A percentile compares a stretch with the other conserved stretches of the same genome.
phyloP scores from a whole-genome alignment of 2,329 filamentous ascomycete species.

The Cordyceps fumosorosea region DNA sequence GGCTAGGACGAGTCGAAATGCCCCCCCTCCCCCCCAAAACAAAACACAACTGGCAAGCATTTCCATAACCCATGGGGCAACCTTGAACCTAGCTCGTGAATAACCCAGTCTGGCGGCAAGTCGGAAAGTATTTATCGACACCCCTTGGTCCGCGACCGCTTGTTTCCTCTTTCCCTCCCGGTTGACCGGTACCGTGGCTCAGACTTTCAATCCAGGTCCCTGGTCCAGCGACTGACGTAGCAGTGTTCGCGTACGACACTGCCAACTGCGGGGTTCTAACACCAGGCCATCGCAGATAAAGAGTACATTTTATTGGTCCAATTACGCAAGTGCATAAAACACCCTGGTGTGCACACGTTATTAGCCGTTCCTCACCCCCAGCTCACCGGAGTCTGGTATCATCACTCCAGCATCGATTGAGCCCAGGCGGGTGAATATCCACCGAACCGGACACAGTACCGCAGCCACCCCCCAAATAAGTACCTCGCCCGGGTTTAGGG shows the following conservation, averaged over 20 bases:
- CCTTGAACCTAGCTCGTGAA: not conserved
- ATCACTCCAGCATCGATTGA: not conserved
- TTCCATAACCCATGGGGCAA: not conserved
- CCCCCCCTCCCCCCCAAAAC: not conserved
- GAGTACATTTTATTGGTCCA: not conserved
- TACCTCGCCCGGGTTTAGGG: not conserved
- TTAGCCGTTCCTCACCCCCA: not conserved
- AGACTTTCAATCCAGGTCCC: conserved; percentile 4
- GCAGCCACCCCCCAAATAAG: not conserved
- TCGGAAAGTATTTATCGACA: not conserved
- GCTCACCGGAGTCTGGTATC: not conserved
- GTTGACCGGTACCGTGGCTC: conserved; percentile 6
- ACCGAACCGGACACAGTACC: not conserved
- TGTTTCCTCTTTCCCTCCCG: conserved; percentile 9
- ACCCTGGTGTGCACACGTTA: not conserved
- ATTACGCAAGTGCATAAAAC: not conserved
- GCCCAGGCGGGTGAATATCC: not conserved
- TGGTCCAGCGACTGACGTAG: conserved; percentile 6
- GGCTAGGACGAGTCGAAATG: not conserved
- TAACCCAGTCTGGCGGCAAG: not conserved
- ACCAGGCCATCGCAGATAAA: not conserved
- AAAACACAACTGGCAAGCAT: not conserved
- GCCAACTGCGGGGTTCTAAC: not conserved
- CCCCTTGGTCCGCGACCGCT: not conserved
- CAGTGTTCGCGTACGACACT: not conserved